Evolutionary conservation across 108 stramenopile species (phyloP), one percentile per base, ranked within the genome.

Genomic region (Pseudonitzschia delicatissima): DNA sequence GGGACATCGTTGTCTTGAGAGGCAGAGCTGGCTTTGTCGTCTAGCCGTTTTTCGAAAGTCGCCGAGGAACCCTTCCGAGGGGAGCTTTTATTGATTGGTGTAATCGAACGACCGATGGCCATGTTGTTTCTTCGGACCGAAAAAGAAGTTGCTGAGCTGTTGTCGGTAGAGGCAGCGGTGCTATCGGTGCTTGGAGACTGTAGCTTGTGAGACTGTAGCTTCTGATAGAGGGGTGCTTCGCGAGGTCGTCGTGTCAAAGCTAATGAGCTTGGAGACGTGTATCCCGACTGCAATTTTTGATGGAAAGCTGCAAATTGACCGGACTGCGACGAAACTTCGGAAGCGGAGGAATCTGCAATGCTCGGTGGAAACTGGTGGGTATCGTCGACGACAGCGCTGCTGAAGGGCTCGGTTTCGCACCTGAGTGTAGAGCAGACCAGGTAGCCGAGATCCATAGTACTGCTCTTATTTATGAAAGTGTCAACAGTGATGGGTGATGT

Each of bases 261-360:
- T 28, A 55, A 55, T 27, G 53, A 55, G 13, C 53, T 55, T 0
- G 53, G 53, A 55, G 53, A 55, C 11, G 31, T 55, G 20, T 55
- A 29, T n/a, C 53, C 53, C 17, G 53, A 32, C 32, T 33, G 31
- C 13, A 55, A 15, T 12, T 55, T 34, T 55, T 15, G 9, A 28
- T 15, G 15, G 5, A 15, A 33, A n/a, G n/a, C n/a, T n/a, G n/a
- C n/a, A n/a, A n/a, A 23, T 48, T 48, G 47, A 3, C 23, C 47
- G 2, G 47, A 48, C 20, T 23, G 2, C 20, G 20, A 48, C 20
- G 47, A 21, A 23, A 48, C 20, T 17, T 21, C 47, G 20, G 47
- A 48, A 48, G 7, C 3, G 21, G 20, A 17, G 1, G n/a, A 21
- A 23, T 48, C 47, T 6, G 23, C 47, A 21, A 23, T 7, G 8